A percentile compares a stretch with the other conserved stretches of the same genome.
Evolutionary conservation across 306 rosid genomes (phyloP).

Genomic region (Corylus avellana): DNA sequence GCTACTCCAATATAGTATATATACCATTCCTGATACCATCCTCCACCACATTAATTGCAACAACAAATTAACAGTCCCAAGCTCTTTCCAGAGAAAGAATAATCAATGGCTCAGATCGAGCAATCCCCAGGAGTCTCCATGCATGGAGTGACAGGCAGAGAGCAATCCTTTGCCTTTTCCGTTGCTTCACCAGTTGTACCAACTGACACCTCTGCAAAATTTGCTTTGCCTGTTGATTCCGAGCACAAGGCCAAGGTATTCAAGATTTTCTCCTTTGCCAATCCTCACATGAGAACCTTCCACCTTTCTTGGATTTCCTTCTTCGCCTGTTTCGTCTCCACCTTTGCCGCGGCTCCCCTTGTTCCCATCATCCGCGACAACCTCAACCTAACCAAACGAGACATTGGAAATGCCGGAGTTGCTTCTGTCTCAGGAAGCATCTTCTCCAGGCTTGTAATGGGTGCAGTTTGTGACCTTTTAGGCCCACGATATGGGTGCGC

Average conservation of each 20-base stretch:
- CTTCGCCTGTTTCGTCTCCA: constrained; percentile 85
- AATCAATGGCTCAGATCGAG: constrained; percentile 41
- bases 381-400: constrained; percentile 72
- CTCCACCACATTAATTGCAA: background rate
- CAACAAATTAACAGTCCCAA: background rate
- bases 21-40: constrained; percentile 23
- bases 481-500: constrained; percentile 90
- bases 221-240: constrained; percentile 71
- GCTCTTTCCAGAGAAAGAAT: too few species aligned
- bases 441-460: constrained; percentile 83
- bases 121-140: constrained; percentile 93
- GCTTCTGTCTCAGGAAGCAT: constrained; percentile 85
- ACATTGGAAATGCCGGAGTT: constrained; percentile 86
- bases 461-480: constrained; percentile 73
- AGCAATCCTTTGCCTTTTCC: constrained; percentile 60
- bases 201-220: constrained; percentile 63
- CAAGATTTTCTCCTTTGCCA: constrained; percentile 69
- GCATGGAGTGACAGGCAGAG: constrained; percentile 91
- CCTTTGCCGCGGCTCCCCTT: constrained; percentile 82
- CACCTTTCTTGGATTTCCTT: constrained; percentile 94
- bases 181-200: constrained; percentile 77
- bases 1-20: constrained; percentile 32
- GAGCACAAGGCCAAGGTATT: constrained; percentile 81
- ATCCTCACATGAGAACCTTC: constrained; percentile 97
- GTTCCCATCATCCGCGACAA: constrained; percentile 80